phyloP scores from a whole-genome alignment of 108 stramenopile species.

The Aurantiochytrium sp. region DNA sequence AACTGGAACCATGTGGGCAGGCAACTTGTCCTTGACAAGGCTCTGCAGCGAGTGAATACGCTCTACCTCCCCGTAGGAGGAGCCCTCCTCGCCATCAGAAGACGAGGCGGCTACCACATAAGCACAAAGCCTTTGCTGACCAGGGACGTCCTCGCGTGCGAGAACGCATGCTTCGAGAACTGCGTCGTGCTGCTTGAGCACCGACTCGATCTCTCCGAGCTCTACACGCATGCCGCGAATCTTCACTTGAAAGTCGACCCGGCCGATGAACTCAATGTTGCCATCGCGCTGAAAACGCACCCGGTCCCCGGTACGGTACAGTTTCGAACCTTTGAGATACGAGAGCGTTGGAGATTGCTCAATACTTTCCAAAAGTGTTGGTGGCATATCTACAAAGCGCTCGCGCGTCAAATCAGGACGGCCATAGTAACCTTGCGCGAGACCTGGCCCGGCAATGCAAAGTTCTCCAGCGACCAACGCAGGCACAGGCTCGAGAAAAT shows the following conservation, averaged over 20 bases:
- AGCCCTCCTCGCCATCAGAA: neutral
- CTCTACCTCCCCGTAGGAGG: neutral
- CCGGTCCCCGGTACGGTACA: slow-evolving; percentile 27
- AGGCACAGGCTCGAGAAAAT: neutral
- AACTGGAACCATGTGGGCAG: slow-evolving; percentile 26
- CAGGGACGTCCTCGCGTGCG: slow-evolving; percentile 4
- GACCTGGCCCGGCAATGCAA: neutral
- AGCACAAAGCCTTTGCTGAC: neutral
- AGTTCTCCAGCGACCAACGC: neutral
- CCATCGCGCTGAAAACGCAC: slow-evolving; percentile 13
- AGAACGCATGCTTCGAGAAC: neutral
- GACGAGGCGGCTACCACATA: neutral
- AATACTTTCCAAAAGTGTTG: neutral
- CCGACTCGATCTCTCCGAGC: slow-evolving; percentile 32
- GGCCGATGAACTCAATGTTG: slow-evolving; percentile 27
- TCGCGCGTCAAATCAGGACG: neutral
- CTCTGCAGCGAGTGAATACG: neutral
- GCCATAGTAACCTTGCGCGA: neutral
- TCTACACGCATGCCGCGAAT: slow-evolving; percentile 31
- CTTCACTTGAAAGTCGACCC: slow-evolving; percentile 31
- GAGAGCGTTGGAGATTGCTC: neutral
- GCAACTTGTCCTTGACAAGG: neutral
- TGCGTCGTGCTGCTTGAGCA: neutral
- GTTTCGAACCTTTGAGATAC: neutral
- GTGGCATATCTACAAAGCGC: neutral